phyloP scores from a whole-genome alignment of 2,329 filamentous ascomycete species.

The Colletotrichum trifolii region DNA sequence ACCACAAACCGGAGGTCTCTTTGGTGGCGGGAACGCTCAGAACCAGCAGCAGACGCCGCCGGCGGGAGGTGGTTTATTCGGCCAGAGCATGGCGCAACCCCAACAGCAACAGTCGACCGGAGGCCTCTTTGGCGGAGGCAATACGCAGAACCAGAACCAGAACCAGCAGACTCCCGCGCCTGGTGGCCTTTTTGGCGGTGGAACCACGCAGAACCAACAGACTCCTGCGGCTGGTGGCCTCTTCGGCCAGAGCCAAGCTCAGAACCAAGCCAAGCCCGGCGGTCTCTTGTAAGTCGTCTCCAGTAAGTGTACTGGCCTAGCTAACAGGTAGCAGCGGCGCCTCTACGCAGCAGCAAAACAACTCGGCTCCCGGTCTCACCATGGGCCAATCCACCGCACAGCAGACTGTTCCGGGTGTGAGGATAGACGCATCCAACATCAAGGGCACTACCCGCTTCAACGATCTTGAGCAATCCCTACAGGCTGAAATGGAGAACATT shows the following conservation, averaged over 20 bases:
- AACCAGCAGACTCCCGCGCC: slow-evolving; percentile 23
- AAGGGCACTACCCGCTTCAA: slow-evolving; percentile 91
- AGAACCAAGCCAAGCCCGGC: slow-evolving; percentile 33
- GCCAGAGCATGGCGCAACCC: slow-evolving; percentile 30
- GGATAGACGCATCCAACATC: slow-evolving; percentile 82
- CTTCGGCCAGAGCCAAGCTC: slow-evolving; percentile 49
- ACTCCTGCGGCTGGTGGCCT: slow-evolving; percentile 38
- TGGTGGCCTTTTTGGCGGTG: slow-evolving; percentile 46
- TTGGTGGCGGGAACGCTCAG: slow-evolving; percentile 22
- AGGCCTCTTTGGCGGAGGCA: slow-evolving; percentile 40
- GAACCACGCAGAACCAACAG: slow-evolving; percentile 37
- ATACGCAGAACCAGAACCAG: slow-evolving; percentile 25
- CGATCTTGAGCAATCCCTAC: slow-evolving; percentile 85
- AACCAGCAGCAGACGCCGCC: slow-evolving; percentile 40
- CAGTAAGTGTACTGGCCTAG: not conserved
- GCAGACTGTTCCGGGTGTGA: slow-evolving; percentile 74
- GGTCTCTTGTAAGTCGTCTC: slow-evolving; percentile 45
- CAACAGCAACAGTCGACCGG: slow-evolving; percentile 38
- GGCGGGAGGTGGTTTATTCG: slow-evolving; percentile 50
- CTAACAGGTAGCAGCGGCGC: slow-evolving; percentile 23
- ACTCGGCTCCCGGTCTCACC: slow-evolving; percentile 48
- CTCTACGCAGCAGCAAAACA: slow-evolving; percentile 30
- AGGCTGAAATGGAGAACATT: slow-evolving; percentile 79
- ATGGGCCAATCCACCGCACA: slow-evolving; percentile 65
- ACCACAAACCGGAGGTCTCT: slow-evolving; percentile 26